phyloP scores from a whole-genome alignment of 1,284 basidiomycete genomes.

The Rhodotorula sp. region DNA sequence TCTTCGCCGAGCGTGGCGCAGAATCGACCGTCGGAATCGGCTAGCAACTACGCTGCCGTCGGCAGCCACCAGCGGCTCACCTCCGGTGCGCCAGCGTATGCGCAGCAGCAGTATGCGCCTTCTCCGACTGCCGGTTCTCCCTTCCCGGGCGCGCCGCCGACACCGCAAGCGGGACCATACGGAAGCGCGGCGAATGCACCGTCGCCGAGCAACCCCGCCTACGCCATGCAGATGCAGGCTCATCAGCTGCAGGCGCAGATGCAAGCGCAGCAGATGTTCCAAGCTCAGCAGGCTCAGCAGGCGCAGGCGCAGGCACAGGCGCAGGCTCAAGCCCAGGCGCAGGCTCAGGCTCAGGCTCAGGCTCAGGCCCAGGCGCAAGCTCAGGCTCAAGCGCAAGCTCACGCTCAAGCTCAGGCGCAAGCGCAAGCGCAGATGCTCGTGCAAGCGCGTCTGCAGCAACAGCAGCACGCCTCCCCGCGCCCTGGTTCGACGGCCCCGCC shows the following conservation, averaged over 20 bases:
- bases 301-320: not conserved
- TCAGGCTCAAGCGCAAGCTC: constrained; percentile 1
- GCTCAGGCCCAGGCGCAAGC: not conserved
- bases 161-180: not conserved
- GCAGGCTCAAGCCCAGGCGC: not conserved
- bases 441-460: not conserved
- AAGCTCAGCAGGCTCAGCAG: not conserved
- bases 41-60: not conserved
- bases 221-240: not conserved
- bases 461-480: constrained; percentile 3
- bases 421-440: not conserved
- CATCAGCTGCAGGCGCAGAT: not conserved
- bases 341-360: not conserved
- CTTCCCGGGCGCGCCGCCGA: not conserved
- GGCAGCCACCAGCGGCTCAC: constrained; percentile 12
- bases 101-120: constrained; percentile 4
- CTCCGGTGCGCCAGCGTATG: constrained; percentile 2
- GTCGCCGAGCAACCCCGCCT: not conserved
- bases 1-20: not conserved
- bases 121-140: not conserved
- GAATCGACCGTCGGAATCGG: not conserved
- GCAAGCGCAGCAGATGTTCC: not conserved
- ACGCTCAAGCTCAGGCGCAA: not conserved
- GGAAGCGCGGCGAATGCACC: not conserved
- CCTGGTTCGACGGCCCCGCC: not conserved